Conservation (phyloP, 768 basidiomycete species). For the Piloderma croceum region DNA sequence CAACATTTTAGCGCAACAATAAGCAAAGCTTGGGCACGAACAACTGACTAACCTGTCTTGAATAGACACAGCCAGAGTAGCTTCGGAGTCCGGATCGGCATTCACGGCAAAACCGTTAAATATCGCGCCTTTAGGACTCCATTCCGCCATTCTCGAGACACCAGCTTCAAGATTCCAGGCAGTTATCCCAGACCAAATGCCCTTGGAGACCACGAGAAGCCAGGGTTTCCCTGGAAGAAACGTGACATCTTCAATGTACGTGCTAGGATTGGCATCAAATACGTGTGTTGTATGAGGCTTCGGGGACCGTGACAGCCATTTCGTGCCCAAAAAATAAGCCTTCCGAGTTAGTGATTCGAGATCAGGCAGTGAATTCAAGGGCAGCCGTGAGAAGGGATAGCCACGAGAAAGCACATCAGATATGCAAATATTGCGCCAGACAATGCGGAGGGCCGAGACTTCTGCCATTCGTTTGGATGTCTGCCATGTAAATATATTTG, state of each 20-base stretch:
- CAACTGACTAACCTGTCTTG: conserved; percentile 38
- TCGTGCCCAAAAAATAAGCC: conserved; percentile 42
- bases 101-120: conserved; percentile 52
- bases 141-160: conserved; percentile 36
- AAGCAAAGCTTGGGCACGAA: too few species aligned
- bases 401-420: conserved; percentile 38
- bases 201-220: conserved; percentile 50
- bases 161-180: conserved; percentile 41
- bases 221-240: conserved; percentile 45
- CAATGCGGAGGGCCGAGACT: conserved; percentile 43
- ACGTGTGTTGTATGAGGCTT: conserved; percentile 14
- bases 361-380: conserved; percentile 34
- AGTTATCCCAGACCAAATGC: conserved; percentile 55
- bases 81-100: conserved; percentile 37
- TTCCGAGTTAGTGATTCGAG: conserved; percentile 41
- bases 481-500: conserved; percentile 22
- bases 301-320: conserved; percentile 35
- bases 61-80: conserved; percentile 47
- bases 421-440: conserved; percentile 51
- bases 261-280: conserved; percentile 33
- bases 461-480: conserved; percentile 43
- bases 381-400: conserved; percentile 44
- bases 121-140: conserved; percentile 49
- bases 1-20: too few species aligned
- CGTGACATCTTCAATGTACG: conserved; percentile 45